Percentiles rank a stretch among this genome's conserved stretches.
phyloP scores from a whole-genome alignment of 345 rosid species.

The Linum tenue region DNA sequence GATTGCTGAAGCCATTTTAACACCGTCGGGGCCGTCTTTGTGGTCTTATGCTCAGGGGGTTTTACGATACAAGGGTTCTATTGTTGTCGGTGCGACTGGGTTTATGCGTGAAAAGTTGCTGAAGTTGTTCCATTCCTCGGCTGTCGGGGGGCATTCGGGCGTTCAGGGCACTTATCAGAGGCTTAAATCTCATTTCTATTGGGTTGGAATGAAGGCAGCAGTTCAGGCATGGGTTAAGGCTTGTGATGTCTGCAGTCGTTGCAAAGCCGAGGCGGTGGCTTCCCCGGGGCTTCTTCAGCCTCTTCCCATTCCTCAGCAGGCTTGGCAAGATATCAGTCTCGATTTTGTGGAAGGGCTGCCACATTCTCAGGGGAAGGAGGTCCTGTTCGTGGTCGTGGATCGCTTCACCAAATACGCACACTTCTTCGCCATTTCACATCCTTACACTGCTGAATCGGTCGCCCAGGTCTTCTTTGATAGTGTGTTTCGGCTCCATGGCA shows the following conservation, averaged over 20 bases:
- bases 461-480: neutral
- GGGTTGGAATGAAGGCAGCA: neutral
- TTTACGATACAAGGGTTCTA: no score
- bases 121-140: neutral
- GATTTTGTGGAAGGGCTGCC: slow-evolving; percentile 2
- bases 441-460: neutral
- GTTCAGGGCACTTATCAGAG: neutral
- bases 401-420: no score
- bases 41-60: no score
- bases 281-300: neutral
- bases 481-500: neutral
- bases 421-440: neutral
- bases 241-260: neutral
- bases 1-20: no score
- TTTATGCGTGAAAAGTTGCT: no score
- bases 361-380: neutral
- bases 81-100: no score
- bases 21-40: no score
- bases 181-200: neutral
- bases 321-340: neutral
- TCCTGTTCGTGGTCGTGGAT: neutral
- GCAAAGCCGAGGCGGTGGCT: neutral
- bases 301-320: neutral
- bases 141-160: neutral
- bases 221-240: neutral